Base-by-base conservation (phyloP, 1,284 basidiomycete species). In the Hymenochaete sp. region DNA sequence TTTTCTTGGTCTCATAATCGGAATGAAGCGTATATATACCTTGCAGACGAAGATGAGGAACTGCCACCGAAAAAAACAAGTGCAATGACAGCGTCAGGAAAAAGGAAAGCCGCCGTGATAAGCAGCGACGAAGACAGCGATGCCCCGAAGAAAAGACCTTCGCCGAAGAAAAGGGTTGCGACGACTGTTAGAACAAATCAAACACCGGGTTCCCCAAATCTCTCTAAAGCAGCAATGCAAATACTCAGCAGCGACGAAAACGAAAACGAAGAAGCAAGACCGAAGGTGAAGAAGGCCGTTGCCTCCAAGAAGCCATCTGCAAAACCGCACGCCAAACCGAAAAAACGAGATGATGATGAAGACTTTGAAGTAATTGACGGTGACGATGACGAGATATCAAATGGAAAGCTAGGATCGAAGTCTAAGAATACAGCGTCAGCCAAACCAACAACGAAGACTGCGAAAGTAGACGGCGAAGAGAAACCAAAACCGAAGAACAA, bases 191-290 rank as follows among this genome's bases (percentile, higher is more conserved):
- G 21, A 27, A 44, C 14, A 35, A 35, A 35, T n/a, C 32, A 35
- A 35, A n/a, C 14, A n/a, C 32, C 13, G 32, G 14, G 5, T n/a
- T 35, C 13, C 32, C 21, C 32, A 35, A 5, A n/a, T n/a, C n/a
- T n/a, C n/a, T n/a, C n/a, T n/a, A n/a, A n/a, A n/a, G n/a, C n/a
- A n/a, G n/a, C n/a, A n/a, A n/a, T n/a, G n/a, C n/a, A n/a, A n/a
- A n/a, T n/a, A n/a, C n/a, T n/a, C 38, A 42, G 38, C 33, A 32
- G 32, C 25, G n/a, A 43, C 29, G 21, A 24, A 32, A 24, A 47
- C 45, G 5, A 33, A 50, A 22, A 65, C 50, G 63, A 65, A 35
- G 61, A 63, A 7, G 63, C 64, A 2, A 59, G 63, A 14, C 55
- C 28, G 18, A 36, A 26, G 33, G 33, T 14, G 32, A 31, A 41